Base-by-base conservation (phyloP, 2,329 filamentous ascomycete species). In the Clathrospora elynae region DNA sequence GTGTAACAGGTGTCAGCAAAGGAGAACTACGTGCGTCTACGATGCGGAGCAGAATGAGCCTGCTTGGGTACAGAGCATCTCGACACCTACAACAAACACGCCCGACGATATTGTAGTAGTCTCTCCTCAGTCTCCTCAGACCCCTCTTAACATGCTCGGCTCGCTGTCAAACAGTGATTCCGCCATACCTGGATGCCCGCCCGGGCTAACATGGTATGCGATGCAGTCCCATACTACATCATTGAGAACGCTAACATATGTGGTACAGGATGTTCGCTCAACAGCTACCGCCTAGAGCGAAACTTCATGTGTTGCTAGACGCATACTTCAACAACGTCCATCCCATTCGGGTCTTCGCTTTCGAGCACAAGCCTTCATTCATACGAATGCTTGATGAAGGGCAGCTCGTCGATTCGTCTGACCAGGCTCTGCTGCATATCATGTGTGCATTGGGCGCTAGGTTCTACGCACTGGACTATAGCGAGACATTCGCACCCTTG, bases 371-470 rank as follows among this genome's bases (percentile, higher is more conserved):
- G 23, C 63, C 63, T 3, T 62, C 63, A 0, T 66, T 66, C 30
- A 63, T 66, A 45, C 56, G 63, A 0, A 64, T 65, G 62, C 51
- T 66, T 9, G 63, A 66, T 26, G 63, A 66, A 44, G 59, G 58
- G 9, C 53, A 63, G 22, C 54, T 66, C 17, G 58, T 53, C 6
- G 59, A 62, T 29, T 36, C 50, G 5, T 59, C 63, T 8, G 62
- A 61, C 12, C 60, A 64, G 35, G 63, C 63, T 6, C 49, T 66
- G 2, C 22, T 66, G 11, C 57, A 65, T 46, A 63, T 66, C 13
- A 66, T 66, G 63, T 65, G 60, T 43, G 63, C 63, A 28, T 45
- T 65, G 8, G 57, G 60, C 35, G 57, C 56, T 31, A 51, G 57
- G 23, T 65, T 66, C 35, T 64, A 64, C 26, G 63, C 59, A 5